A percentile compares a stretch with the other conserved stretches of the same genome.
These are phyloP conservation scores for Aspergillus conjunctus DNA, from an alignment of 495 filamentous ascomycete species.

Conservation along the genomic window DNA sequence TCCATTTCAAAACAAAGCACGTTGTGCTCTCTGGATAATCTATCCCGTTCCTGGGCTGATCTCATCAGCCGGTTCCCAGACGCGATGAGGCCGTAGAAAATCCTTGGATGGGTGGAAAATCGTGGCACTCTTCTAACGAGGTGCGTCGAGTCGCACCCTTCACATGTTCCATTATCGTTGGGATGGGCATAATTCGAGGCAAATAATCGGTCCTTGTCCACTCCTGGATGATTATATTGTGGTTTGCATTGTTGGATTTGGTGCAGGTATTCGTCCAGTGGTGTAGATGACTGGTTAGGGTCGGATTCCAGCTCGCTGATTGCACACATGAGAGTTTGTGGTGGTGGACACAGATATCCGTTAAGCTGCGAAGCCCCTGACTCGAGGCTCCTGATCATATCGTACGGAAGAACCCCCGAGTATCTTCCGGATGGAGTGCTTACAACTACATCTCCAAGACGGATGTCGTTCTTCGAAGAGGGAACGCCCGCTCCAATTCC, in stretches of 20 bases:
- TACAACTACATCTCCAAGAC: conserved; percentile 42
- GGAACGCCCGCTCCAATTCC: conserved; percentile 43
- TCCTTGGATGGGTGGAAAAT: conserved; percentile 3
- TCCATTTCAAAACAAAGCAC: conserved; percentile 54
- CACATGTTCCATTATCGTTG: neutral
- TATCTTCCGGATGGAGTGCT: conserved; percentile 22
- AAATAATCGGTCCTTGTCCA: conserved; percentile 32
- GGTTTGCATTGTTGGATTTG: conserved; percentile 16
- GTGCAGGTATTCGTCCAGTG: conserved; percentile 16
- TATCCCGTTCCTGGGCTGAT: conserved; percentile 15
- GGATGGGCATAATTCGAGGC: conserved; percentile 28
- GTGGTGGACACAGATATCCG: conserved; percentile 38
- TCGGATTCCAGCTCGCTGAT: conserved; percentile 26
- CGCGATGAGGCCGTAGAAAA: conserved; percentile 25
- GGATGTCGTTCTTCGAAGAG: conserved; percentile 27
- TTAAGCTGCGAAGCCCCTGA: conserved; percentile 36
- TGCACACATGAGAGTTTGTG: conserved; percentile 30
- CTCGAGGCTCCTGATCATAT: conserved; percentile 37
- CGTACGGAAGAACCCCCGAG: conserved; percentile 38
- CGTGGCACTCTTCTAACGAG: neutral
- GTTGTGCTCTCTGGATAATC: conserved; percentile 22
- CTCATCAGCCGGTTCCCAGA: conserved; percentile 26
- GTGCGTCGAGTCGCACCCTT: conserved; percentile 1
- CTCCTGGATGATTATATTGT: conserved; percentile 24
- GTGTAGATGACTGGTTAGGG: conserved; percentile 20